Evolutionary conservation across 2,329 filamentous ascomycete genomes (phyloP), one percentile per base, ranked within the genome.

Genomic region (Microcera coccophila): DNA sequence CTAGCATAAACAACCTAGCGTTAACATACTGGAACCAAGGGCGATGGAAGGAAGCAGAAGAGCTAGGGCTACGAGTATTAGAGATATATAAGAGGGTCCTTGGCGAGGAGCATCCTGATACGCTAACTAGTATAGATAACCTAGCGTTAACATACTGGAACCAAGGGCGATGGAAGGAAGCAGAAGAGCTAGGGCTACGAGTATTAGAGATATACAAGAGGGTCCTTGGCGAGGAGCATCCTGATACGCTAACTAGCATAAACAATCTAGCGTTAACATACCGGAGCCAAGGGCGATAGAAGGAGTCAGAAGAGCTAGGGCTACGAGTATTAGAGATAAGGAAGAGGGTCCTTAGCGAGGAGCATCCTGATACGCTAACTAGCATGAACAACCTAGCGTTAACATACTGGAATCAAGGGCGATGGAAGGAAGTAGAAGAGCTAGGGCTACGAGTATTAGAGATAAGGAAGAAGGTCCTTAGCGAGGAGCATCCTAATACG

Each of bases 121-220:
- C 33, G 7, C 33, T 35, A n/a, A 35, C 33, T n/a, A 35, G 33
- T 20, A 35, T 35, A 16, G 16, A 5, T n/a, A 35, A 35, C 15
- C 33, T 35, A 19, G 33, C 33, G 16, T 35, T 17, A 9, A 20
- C 17, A 35, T 35, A 35, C 17, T 7, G 17, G 33, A 20, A 18
- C 16, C 33, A 35, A 20, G 33, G 33, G 5, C 33, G 33, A 35
- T 35, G 33, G 33, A n/a, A 18, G n/a, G 33, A 35, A 8, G 33
- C 33, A 18, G 33, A 35, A 17, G 18, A 19, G 33, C 33, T 35
- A 19, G 15, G 20, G 10, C 8, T 35, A n/a, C 15, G 9, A 19
- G 33, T 35, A 17, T 19, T 35, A 11, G 33, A 35, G 33, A 20
- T 17, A 9, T 5, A 17, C 4, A 35, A 35, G 17, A 35, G 8